Percentiles rank a stretch among this genome's conserved stretches.
phyloP scores from a whole-genome alignment of 257 asterid genomes.

The Solanum bulbocastanum region DNA sequence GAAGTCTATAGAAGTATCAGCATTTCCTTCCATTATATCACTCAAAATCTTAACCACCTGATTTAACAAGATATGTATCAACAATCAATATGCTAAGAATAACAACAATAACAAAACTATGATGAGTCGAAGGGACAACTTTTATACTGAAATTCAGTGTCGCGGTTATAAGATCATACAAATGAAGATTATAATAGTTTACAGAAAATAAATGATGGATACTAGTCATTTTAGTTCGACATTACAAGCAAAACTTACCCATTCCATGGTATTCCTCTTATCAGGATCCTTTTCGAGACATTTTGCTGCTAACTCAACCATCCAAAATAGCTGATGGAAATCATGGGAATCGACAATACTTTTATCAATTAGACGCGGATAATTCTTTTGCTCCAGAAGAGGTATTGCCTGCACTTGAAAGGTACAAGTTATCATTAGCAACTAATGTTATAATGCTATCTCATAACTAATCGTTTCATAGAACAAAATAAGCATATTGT shows the following conservation, averaged over 20 bases:
- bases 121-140: background rate
- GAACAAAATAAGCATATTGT: background rate
- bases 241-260: slow-evolving; percentile 24
- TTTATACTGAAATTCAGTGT: background rate
- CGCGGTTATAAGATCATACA: background rate
- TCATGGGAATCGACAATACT: slow-evolving; percentile 56
- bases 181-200: background rate
- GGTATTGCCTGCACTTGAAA: slow-evolving; percentile 50
- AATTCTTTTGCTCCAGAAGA: slow-evolving; percentile 49
- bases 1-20: background rate
- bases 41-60: background rate
- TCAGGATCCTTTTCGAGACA: slow-evolving; percentile 53
- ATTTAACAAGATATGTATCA: background rate
- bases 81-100: background rate
- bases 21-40: background rate
- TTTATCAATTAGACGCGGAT: slow-evolving; percentile 52
- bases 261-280: slow-evolving; percentile 46
- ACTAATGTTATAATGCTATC: too few relatives aligned
- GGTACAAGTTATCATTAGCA: background rate
- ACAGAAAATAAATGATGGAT: background rate
- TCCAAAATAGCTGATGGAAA: slow-evolving; percentile 62
- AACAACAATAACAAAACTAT: background rate
- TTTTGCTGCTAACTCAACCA: slow-evolving; percentile 53
- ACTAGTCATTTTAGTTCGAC: background rate
- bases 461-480: background rate